Conservation (phyloP, 2,329 filamentous ascomycete species). For the Venturiaceae sp. region DNA sequence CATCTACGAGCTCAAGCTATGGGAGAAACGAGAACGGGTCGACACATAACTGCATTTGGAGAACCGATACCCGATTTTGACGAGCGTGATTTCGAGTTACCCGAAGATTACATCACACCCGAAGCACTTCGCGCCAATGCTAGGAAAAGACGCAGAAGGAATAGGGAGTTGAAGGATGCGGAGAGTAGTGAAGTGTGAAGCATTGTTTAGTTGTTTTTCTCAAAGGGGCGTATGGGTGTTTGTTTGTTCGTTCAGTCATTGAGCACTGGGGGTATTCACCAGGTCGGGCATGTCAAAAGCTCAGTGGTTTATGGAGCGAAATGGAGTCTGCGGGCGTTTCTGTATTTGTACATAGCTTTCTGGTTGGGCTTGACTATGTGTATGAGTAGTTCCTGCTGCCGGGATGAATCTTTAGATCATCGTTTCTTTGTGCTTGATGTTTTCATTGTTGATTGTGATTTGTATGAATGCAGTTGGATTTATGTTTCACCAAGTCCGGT, state of each 20-base stretch:
- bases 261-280: background rate
- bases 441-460: too few species aligned
- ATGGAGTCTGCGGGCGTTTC: background rate
- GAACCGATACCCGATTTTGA: constrained; percentile 63
- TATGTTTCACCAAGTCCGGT: too few species aligned
- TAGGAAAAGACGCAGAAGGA: constrained; percentile 50
- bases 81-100: constrained; percentile 66
- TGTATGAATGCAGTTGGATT: too few species aligned
- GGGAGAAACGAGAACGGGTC: constrained; percentile 59
- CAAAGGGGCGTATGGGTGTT: background rate
- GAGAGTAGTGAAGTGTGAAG: background rate
- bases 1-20: constrained; percentile 73
- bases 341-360: background rate
- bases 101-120: constrained; percentile 49
- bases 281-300: background rate
- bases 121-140: constrained; percentile 45
- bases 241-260: background rate
- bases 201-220: too few species aligned
- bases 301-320: background rate
- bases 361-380: background rate
- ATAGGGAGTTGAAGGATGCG: constrained; percentile 4
- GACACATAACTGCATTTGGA: constrained; percentile 72
- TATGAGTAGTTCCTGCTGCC: background rate
- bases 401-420: background rate
- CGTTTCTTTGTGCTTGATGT: background rate